Evolutionary conservation across 1,284 basidiomycete species (phyloP), one percentile per base, ranked within the genome.

Genomic region (Rhodotorula sp.): DNA sequence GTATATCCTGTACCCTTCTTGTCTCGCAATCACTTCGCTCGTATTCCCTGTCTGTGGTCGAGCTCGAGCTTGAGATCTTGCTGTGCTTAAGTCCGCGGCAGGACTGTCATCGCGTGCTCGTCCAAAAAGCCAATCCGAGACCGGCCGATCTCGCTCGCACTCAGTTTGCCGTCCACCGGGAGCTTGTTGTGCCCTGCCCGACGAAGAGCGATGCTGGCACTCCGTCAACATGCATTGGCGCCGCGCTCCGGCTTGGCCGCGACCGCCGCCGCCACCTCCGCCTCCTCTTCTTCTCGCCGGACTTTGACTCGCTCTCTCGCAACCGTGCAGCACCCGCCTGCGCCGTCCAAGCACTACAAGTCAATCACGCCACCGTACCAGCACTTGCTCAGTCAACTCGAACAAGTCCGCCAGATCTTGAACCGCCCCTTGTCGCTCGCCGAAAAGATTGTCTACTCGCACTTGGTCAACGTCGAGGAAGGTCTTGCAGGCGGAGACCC

Each of bases 371-470:
- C 97, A 43, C 94, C 95, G 29, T 99, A 99, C 83, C 78, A 86
- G 14, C 83, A 85, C 69, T 85, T 99, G 61, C 85, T 93, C 59
- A 14, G 26, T 76, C 95, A 91, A 62, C 87, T 98, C 69, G 84
- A 87, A 63, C 83, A 83, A 65, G 92, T 95, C 67, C 88, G 91
- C 69, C 81, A 85, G 64, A 83, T 91, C 64, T 85, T 98, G 77
- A 85, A 86, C 72, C 84, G 88, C 68, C 91, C 91, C 26, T 84
- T 99, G 70, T 95, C 95, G 1, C 86, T 99, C 23, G 91, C 96
- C 39, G 97, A 99, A 84, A 99, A 99, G 86, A 97, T 99, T 63
- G 86, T 99, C 59, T 99, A 97, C 83, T 90, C 93, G 78, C 97
- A 99, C 83, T 84, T 99, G 66, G 88, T 76, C 70, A 88, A 95